Evolutionary conservation across 2,329 filamentous ascomycete genomes (phyloP).

Genomic region (Colletotrichum shisoi): DNA sequence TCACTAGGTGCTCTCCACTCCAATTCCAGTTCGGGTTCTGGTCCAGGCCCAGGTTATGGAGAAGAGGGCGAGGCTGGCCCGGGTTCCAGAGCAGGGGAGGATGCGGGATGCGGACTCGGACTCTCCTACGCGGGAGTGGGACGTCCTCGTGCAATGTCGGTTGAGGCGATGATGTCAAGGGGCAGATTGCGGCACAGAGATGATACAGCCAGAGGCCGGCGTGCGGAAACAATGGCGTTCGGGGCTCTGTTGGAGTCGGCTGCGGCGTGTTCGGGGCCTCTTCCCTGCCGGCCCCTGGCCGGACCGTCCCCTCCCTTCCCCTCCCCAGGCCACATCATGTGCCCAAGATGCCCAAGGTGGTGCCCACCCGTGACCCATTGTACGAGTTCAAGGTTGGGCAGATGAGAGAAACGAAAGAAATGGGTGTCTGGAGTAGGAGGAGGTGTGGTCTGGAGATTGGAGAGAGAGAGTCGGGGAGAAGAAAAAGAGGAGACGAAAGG

Average conservation of each 20-base stretch:
- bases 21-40: neutral
- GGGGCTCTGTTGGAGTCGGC: constrained; percentile 17
- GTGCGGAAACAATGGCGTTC: constrained; percentile 25
- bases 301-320: neutral
- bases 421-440: constrained; percentile 11
- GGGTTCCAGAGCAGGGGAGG: constrained; percentile 2
- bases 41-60: neutral
- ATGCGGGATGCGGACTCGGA: constrained; percentile 18
- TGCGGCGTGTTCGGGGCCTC: constrained; percentile 13
- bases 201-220: neutral
- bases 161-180: constrained; percentile 35
- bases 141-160: constrained; percentile 13
- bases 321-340: constrained; percentile 8
- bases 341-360: constrained; percentile 16
- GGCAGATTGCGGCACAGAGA: constrained; percentile 5
- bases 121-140: constrained; percentile 20
- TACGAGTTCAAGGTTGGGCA: neutral
- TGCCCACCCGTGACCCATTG: neutral
- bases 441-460: constrained; percentile 29
- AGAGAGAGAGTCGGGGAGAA: constrained; percentile 11
- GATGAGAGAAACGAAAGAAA: constrained; percentile 27
- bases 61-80: constrained; percentile 7
- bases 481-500: constrained; percentile 7
- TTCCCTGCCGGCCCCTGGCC: constrained; percentile 13
- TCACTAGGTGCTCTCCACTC: neutral